Conservation (phyloP, 2,329 filamentous ascomycete species). For the Trichophyton rubrum region DNA sequence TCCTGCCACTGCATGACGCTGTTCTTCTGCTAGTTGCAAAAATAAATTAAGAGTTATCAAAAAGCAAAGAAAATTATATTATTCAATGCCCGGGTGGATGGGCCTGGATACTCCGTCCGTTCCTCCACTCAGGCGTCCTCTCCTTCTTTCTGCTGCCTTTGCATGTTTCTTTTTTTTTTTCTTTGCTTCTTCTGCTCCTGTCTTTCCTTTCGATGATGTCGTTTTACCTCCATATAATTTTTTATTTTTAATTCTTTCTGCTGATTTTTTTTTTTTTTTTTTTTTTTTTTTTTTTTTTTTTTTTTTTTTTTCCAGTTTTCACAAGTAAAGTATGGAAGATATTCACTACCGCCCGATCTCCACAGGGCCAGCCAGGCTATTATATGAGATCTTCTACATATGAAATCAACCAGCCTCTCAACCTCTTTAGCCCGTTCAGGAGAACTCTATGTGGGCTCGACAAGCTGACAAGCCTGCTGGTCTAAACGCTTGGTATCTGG, state of each 20-base stretch:
- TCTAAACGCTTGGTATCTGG: conserved; percentile 1
- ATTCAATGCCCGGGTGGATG: conserved; percentile 2
- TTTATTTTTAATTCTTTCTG: neutral
- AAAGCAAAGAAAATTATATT: neutral
- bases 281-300: neutral
- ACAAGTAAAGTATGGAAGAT: neutral
- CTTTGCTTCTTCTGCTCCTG: neutral
- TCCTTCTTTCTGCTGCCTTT: too few species aligned
- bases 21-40: neutral
- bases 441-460: neutral
- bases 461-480: neutral
- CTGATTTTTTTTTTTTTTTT: neutral
- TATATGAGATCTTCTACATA: neutral
- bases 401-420: conserved; percentile 1
- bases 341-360: conserved; percentile 1
- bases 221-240: neutral
- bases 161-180: neutral
- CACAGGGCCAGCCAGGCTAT: conserved; percentile 1
- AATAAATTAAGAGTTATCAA: neutral
- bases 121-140: too few species aligned
- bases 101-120: neutral
- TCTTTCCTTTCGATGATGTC: neutral
- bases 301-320: too few species aligned
- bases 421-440: neutral
- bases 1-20: conserved; percentile 1